Evolutionary conservation across 2,329 filamentous ascomycete species (phyloP).

Genomic region (Phoma sp.): DNA sequence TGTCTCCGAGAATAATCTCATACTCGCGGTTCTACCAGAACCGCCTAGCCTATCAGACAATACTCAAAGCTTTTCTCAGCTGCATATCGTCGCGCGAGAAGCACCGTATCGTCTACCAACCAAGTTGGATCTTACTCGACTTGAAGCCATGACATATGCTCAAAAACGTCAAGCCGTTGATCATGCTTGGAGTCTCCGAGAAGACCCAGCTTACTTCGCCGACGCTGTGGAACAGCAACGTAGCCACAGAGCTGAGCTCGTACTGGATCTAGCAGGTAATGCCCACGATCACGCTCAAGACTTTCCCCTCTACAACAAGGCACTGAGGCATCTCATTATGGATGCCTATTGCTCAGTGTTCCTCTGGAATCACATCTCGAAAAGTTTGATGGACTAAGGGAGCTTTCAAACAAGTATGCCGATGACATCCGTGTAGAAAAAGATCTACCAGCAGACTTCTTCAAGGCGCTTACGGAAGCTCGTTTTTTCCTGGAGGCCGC

Average conservation of each 20-base stretch:
- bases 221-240: constrained; percentile 51
- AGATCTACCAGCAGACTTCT: neutral
- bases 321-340: neutral
- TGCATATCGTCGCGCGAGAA: too few relatives aligned
- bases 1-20: too few relatives aligned
- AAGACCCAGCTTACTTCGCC: constrained; percentile 65
- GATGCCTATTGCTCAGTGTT: too few relatives aligned
- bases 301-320: neutral
- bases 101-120: constrained; percentile 45
- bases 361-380: too few relatives aligned
- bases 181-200: constrained; percentile 62
- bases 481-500: neutral
- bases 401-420: too few relatives aligned
- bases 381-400: too few relatives aligned
- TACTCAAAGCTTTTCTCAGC: fast-evolving
- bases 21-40: too few relatives aligned
- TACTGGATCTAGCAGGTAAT: too few relatives aligned
- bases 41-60: too few relatives aligned
- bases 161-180: constrained; percentile 54
- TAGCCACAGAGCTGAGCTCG: constrained; percentile 51
- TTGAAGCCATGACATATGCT: constrained; percentile 54
- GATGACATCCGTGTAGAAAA: too few relatives aligned
- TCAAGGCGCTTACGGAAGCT: neutral
- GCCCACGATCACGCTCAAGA: neutral
- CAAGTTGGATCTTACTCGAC: constrained; percentile 52